Evolutionary conservation across 495 filamentous ascomycete genomes (phyloP).

Genomic region (Aspergillus indologenus): DNA sequence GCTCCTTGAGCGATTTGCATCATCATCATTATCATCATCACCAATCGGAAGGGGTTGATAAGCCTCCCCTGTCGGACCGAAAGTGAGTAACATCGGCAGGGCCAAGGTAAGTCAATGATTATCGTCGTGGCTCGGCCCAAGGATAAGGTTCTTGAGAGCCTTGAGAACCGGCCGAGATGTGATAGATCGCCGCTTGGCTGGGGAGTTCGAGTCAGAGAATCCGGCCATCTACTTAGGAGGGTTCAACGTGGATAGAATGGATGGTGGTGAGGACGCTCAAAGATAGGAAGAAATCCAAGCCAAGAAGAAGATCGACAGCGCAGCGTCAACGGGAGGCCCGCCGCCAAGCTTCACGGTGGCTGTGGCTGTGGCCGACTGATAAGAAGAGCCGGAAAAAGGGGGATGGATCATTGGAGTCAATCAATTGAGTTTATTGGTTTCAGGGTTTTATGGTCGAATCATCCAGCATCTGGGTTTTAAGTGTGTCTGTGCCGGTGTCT

Average conservation of each 20-base stretch:
- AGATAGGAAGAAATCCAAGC: conserved; percentile 10
- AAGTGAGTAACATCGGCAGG: not conserved
- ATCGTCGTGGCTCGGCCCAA: not conserved
- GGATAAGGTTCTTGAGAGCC: not conserved
- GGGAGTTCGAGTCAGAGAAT: not conserved
- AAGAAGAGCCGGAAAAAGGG: conserved; percentile 2
- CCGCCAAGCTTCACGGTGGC: conserved; percentile 38
- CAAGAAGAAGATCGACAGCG: conserved; percentile 38
- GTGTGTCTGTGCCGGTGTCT: not conserved
- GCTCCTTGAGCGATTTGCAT: not conserved
- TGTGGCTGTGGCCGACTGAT: conserved; percentile 26
- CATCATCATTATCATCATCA: not conserved
- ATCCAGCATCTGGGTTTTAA: not conserved
- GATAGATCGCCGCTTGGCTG: not conserved
- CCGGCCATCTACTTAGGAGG: not conserved
- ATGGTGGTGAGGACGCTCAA: not conserved
- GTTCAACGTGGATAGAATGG: conserved; percentile 20
- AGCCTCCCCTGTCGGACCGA: not conserved
- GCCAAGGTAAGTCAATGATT: not conserved
- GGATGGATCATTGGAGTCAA: no score
- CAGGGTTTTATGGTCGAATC: not conserved
- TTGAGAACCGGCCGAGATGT: not conserved
- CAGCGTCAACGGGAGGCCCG: conserved; percentile 30
- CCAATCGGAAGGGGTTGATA: not conserved
- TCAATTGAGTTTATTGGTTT: conserved; percentile 1